Evolutionary conservation across 129 eudicot species (phyloP).

Genomic region (Apium graveolens): DNA sequence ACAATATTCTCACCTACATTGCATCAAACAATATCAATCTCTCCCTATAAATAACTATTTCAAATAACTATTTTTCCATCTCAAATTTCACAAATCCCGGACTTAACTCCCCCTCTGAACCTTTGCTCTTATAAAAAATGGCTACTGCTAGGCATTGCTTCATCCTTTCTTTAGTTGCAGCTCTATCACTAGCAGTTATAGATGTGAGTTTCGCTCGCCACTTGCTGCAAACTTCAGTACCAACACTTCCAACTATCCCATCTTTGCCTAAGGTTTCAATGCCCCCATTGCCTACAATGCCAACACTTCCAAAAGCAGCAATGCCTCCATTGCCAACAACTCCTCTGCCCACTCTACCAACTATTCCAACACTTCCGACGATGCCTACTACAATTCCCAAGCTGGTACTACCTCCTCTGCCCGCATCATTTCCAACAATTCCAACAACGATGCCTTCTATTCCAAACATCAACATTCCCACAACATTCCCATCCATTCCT

Average conservation of each 20-base stretch:
- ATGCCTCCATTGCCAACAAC: background rate
- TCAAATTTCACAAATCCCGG: background rate
- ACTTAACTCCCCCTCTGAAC: background rate
- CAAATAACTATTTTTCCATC: background rate
- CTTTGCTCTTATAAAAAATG: slow-evolving; percentile 9
- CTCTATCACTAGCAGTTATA: slow-evolving; percentile 12
- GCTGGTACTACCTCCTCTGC: slow-evolving; percentile 11
- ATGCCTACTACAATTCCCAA: slow-evolving; percentile 1
- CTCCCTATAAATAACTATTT: slow-evolving; percentile 13
- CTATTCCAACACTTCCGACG: slow-evolving; percentile 11
- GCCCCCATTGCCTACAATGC: slow-evolving; percentile 4
- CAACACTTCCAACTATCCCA: slow-evolving; percentile 5
- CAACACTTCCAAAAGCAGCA: slow-evolving; percentile 10
- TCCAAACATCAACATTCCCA: background rate
- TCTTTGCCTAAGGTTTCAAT: too few species aligned
- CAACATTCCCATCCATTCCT: slow-evolving; percentile 17
- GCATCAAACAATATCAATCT: slow-evolving; percentile 14
- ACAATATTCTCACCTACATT: slow-evolving; percentile 13
- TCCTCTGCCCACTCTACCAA: slow-evolving; percentile 2
- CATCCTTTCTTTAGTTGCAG: slow-evolving; percentile 6
- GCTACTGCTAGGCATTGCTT: slow-evolving; percentile 3
- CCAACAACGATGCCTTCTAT: slow-evolving; percentile 11
- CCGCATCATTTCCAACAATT: slow-evolving; percentile 3
- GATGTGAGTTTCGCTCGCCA: slow-evolving; percentile 24
- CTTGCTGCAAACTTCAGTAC: slow-evolving; percentile 21